Percentiles rank a stretch among this genome's conserved stretches.
Evolutionary conservation across 345 rosid genomes (phyloP).

Genomic region (Rhizophora apiculata): DNA sequence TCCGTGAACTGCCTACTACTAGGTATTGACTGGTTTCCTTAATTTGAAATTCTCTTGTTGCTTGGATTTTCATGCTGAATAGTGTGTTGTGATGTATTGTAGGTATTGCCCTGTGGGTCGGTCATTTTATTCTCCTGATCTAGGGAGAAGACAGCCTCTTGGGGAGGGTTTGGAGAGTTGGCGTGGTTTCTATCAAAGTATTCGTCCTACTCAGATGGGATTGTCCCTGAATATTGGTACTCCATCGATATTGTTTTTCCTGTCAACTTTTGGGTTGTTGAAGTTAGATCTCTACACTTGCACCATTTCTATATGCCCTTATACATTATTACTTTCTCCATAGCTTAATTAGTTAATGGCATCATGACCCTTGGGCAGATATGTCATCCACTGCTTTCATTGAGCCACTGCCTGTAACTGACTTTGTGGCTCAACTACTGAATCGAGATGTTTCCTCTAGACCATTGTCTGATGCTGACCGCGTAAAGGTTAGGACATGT

Average conservation of each 20-base stretch:
- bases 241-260: background rate
- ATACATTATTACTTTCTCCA: background rate
- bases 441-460: slow-evolving; percentile 67
- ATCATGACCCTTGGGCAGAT: slow-evolving; percentile 41
- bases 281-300: background rate
- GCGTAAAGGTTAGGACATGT: slow-evolving; percentile 62
- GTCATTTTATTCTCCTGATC: slow-evolving; percentile 80
- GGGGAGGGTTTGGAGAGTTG: slow-evolving; percentile 97
- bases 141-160: slow-evolving; percentile 73
- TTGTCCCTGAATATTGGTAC: slow-evolving; percentile 81
- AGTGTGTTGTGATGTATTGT: background rate
- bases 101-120: slow-evolving; percentile 90
- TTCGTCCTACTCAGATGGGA: slow-evolving; percentile 97
- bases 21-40: slow-evolving; percentile 9
- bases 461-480: slow-evolving; percentile 85
- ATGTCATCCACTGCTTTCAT: slow-evolving; percentile 98
- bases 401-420: slow-evolving; percentile 80
- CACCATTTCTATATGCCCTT: too few relatives aligned
- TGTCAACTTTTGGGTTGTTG: background rate
- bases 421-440: slow-evolving; percentile 63
- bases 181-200: slow-evolving; percentile 97
- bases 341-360: background rate
- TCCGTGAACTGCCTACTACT: slow-evolving; percentile 81
- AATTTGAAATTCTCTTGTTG: background rate
- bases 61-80: background rate